Percentiles rank a stretch among this genome's conserved stretches.
Evolutionary conservation across 192 early-diverging fungal genomes (phyloP).

Genomic region (Backusella liffmaniae): DNA sequence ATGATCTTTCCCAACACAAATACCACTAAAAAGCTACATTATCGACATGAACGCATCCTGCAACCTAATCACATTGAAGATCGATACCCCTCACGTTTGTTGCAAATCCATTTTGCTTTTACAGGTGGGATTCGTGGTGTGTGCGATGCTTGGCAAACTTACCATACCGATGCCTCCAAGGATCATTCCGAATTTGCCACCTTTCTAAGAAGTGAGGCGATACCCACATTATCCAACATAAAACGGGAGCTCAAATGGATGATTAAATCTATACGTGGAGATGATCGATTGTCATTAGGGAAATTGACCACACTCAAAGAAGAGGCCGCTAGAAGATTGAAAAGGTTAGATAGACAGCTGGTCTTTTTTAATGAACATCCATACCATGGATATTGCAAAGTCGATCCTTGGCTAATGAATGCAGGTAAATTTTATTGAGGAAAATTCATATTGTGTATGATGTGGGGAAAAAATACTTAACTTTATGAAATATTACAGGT

Average conservation of each 20-base stretch:
- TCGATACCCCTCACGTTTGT: not conserved
- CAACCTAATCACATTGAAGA: not conserved
- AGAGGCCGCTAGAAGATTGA: slow-evolving; percentile 7
- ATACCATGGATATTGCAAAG: slow-evolving; percentile 15
- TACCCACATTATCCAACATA: slow-evolving; percentile 20
- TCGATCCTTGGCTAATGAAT: slow-evolving; percentile 33
- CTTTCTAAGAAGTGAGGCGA: slow-evolving; percentile 17
- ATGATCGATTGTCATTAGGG: slow-evolving; percentile 22
- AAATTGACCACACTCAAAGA: slow-evolving; percentile 13
- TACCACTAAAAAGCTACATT: not conserved
- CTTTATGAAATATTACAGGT: not conserved
- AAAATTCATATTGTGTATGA: not conserved
- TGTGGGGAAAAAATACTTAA: not conserved
- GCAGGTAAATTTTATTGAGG: slow-evolving; percentile 20
- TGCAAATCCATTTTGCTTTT: slow-evolving; percentile 25
- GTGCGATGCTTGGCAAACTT: slow-evolving; percentile 24
- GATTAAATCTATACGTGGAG: slow-evolving; percentile 19
- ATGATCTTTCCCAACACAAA: not conserved
- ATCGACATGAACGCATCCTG: not conserved
- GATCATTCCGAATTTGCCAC: slow-evolving; percentile 16
- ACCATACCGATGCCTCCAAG: slow-evolving; percentile 10
- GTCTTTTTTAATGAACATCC: slow-evolving; percentile 24
- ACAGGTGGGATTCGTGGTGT: slow-evolving; percentile 11
- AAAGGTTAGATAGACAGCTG: slow-evolving; percentile 17
- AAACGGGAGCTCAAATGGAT: slow-evolving; percentile 24